phyloP scores from a whole-genome alignment of 352 stramenopile species.

The Nothophytophthora sp. region DNA sequence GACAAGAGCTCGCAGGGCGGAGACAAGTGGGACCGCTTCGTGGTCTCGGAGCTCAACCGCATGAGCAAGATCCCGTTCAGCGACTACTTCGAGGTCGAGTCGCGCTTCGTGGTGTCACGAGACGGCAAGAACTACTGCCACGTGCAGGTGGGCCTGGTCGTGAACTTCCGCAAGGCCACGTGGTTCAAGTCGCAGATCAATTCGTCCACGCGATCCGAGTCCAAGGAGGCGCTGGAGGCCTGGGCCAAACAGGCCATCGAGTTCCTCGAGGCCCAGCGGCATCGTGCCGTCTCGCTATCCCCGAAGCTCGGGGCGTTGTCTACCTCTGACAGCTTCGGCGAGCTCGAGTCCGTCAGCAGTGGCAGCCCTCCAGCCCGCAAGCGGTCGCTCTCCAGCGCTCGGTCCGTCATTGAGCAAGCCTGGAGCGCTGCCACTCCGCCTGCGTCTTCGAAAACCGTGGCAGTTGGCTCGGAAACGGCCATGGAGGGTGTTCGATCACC shows the following conservation, averaged over 20 bases:
- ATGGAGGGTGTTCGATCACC: slow-evolving; percentile 6
- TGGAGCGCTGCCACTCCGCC: slow-evolving; percentile 1
- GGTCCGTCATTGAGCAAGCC: slow-evolving; percentile 1
- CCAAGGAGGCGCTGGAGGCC: slow-evolving; percentile 62
- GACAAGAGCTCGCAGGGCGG: slow-evolving; percentile 39
- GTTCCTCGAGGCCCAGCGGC: slow-evolving; percentile 40
- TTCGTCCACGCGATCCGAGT: slow-evolving; percentile 73
- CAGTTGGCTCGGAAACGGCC: not conserved
- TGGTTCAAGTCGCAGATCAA: slow-evolving; percentile 88
- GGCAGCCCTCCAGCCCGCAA: slow-evolving; percentile 17
- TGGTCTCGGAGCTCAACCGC: slow-evolving; percentile 63
- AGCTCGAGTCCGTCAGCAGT: slow-evolving; percentile 21
- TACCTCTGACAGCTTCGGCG: slow-evolving; percentile 16
- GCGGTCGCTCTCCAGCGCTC: slow-evolving; percentile 2
- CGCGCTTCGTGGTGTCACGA: slow-evolving; percentile 73
- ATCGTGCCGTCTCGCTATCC: slow-evolving; percentile 20
- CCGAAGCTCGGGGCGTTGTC: slow-evolving; percentile 16
- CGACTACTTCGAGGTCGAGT: slow-evolving; percentile 87
- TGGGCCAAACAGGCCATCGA: slow-evolving; percentile 59
- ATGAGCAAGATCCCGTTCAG: slow-evolving; percentile 81
- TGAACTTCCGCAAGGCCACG: slow-evolving; percentile 81
- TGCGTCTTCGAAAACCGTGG: too few species aligned
- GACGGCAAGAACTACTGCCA: slow-evolving; percentile 79
- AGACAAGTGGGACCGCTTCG: slow-evolving; percentile 55
- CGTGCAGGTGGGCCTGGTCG: slow-evolving; percentile 63